phyloP scores from a whole-genome alignment of 108 stramenopile species.

The Skeletonema potamos region DNA sequence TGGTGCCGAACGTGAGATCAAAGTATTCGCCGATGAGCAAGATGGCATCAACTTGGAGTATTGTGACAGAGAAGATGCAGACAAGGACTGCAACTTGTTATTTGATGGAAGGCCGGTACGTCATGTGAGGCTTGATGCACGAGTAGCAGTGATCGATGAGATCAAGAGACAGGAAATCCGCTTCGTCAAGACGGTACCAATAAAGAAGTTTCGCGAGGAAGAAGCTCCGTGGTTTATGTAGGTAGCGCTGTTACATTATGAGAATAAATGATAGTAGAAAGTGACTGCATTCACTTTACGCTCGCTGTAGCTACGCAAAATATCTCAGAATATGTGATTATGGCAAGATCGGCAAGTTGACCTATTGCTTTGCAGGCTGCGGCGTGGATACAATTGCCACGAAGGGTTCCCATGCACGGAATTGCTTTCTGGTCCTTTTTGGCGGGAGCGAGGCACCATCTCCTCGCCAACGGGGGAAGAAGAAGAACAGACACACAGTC shows the following conservation, averaged over 20 bases:
- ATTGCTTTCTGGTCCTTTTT: no score
- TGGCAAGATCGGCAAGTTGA: no score
- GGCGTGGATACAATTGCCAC: no score
- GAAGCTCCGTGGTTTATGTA: slow-evolving; percentile 84
- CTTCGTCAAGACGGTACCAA: slow-evolving; percentile 48
- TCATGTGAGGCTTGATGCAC: slow-evolving; percentile 84
- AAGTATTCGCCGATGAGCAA: slow-evolving; percentile 77
- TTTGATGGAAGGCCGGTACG: slow-evolving; percentile 80
- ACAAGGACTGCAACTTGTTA: slow-evolving; percentile 71
- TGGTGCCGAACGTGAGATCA: slow-evolving; percentile 77
- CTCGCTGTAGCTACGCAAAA: no score
- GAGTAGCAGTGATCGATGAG: slow-evolving; percentile 60
- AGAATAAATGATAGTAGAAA: no score
- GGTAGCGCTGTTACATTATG: background rate
- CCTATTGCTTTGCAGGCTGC: no score
- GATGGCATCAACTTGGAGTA: slow-evolving; percentile 82
- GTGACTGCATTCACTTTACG: no score
- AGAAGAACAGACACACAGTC: no score
- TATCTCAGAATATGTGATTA: no score
- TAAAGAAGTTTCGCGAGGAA: slow-evolving; percentile 64
- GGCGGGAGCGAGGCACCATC: no score
- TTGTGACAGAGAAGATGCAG: slow-evolving; percentile 78
- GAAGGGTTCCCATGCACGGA: no score
- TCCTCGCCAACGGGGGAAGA: no score
- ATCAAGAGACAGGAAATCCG: slow-evolving; percentile 62